phyloP scores from a whole-genome alignment of 371 early-diverging fungal species.

The Smittium culicis region DNA sequence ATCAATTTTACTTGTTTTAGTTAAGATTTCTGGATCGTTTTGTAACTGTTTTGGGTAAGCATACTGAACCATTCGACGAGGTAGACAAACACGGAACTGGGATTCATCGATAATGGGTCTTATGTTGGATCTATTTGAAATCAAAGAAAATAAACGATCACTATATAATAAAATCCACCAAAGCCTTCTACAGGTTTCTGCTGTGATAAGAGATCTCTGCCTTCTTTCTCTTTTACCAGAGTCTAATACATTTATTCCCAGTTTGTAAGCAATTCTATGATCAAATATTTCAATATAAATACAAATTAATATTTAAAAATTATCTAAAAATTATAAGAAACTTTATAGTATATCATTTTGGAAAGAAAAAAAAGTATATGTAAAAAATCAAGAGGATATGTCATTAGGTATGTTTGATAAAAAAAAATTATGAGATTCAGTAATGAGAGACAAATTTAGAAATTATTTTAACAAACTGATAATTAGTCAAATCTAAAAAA shows the following conservation, averaged over 20 bases:
- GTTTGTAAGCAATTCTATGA: constrained; percentile 29
- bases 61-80: constrained; percentile 28
- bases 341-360: too few species aligned
- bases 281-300: too few species aligned
- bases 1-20: constrained; percentile 8
- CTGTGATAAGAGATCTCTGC: constrained; percentile 30
- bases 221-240: constrained; percentile 28
- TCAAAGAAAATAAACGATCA: constrained; percentile 30
- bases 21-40: background rate
- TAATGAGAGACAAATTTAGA: too few species aligned
- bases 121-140: constrained; percentile 25
- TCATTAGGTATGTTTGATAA: too few species aligned
- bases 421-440: too few species aligned
- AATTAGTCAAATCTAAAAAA: too few species aligned
- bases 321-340: too few species aligned
- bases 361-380: too few species aligned
- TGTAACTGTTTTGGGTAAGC: background rate
- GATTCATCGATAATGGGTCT: constrained; percentile 29
- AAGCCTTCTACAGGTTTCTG: constrained; percentile 31
- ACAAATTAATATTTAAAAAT: too few species aligned
- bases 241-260: constrained; percentile 28
- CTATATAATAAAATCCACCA: constrained; percentile 34
- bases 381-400: too few species aligned
- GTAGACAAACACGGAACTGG: constrained; percentile 27
- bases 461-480: too few species aligned